Base-by-base conservation (phyloP, 495 filamentous ascomycete species). In the Podospora tetraspora region DNA sequence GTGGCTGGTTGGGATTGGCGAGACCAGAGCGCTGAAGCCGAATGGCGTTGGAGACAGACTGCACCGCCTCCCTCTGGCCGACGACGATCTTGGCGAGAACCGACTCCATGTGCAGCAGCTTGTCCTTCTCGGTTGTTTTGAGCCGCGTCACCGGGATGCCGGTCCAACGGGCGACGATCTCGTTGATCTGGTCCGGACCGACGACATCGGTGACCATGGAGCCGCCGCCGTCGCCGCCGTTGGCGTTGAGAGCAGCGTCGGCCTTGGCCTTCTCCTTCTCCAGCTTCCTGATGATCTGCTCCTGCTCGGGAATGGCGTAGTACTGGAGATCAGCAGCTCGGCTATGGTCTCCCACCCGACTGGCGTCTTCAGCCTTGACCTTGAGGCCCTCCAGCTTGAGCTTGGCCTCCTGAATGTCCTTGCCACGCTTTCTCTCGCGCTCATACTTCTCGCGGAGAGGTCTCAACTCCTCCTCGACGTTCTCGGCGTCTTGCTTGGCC, bases 151-250 rank as follows among this genome's bases (percentile, higher is more conserved):
- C 92, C 4, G 95, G 95, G 71, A 99, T 99, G 70, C 95, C 95
- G 11, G 96, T 98, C 92, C 93, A 97, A 25, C 92, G 87, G 43
- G 90, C 91, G 34, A 99, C 95, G 65, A 98, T 98, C 76, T 99
- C 95, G 79, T 99, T 98, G 85, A 99, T 99, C 76, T 99, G 94
- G 65, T 99, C 95, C 4, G 95, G 93, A 13, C 96, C 96, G 64
- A 99, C 95, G 8, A 95, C 84, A 77, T 99, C 95, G 11, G 94
- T 93, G 57, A 97, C 83, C 72, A 98, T 85, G n/a, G 86, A 81
- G 64, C 84, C 85, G 59, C 87, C 89, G 5, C 79, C 77, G 63
- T 85, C 86, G 34, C 84, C 83, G 37, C 84, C 87, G 12, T 80
- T 84, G 19, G 84, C 84, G 70, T 84, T 90, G 13, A 91, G 83